Evolutionary conservation across 139 green algal species (phyloP), one percentile per base, ranked within the genome.

Genomic region (Tetratostichococcus sp.): DNA sequence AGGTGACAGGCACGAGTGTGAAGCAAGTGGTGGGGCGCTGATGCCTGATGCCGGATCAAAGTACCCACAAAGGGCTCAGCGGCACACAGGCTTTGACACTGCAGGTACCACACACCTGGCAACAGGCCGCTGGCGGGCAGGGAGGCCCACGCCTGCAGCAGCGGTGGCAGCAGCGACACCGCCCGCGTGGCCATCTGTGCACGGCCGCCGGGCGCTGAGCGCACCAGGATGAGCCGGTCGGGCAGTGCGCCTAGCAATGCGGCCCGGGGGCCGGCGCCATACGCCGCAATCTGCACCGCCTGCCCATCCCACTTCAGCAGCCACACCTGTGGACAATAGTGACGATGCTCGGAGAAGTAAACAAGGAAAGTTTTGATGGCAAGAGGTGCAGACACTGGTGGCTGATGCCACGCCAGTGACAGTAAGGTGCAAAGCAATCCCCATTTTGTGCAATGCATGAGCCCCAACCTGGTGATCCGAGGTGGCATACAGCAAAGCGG

Each of bases 71-170:
- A n/a, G n/a, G n/a, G n/a, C n/a, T n/a, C n/a, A n/a, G n/a, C n/a
- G n/a, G n/a, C n/a, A n/a, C n/a, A n/a, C n/a, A n/a, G n/a, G n/a
- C n/a, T n/a, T n/a, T n/a, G n/a, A n/a, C n/a, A n/a, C n/a, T n/a
- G n/a, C n/a, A n/a, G n/a, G n/a, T n/a, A n/a, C n/a, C n/a, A n/a
- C n/a, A n/a, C n/a, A 89, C 75, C 71, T 84, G 85, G 85, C 30
- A 88, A 65, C 25, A 89, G 39, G 30, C 28, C n/a, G 25, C 31
- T 65, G 1, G 62, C 35, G 0, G 73, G 69, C 30, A 87, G 73
- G 5, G 74, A 71, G 21, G 83, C 77, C 83, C 84, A 89, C 34
- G 77, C 84, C 35, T 73, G 33, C 39, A 89, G 77, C 71, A 89
- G 71, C 17, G 74, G 67, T 30, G 73, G 79, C 73, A 89, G 66